These are phyloP conservation scores for Eremothecium sinecaudum DNA, from an alignment of 1,139 yeast species.

Conservation along the genomic window DNA sequence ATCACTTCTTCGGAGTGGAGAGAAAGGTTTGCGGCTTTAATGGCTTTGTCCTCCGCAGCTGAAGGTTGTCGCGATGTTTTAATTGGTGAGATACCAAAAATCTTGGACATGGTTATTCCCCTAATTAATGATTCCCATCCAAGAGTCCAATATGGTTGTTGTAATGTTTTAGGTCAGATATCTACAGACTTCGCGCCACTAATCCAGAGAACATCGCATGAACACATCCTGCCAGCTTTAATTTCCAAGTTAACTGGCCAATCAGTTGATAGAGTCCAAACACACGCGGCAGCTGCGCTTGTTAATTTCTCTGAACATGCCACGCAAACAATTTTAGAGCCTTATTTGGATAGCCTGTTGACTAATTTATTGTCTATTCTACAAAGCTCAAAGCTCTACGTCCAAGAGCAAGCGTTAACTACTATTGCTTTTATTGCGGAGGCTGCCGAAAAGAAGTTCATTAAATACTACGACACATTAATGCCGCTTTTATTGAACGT, in stretches of 20 bases:
- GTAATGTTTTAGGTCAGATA: conserved; percentile 94
- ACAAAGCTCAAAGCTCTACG: conserved; percentile 81
- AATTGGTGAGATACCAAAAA: conserved; percentile 69
- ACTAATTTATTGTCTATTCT: conserved; percentile 64
- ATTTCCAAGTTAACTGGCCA: conserved; percentile 65
- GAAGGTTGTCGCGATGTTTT: conserved; percentile 93
- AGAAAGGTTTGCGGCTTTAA: conserved; percentile 91
- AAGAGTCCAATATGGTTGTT: conserved; percentile 93
- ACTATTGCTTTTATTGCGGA: conserved; percentile 97
- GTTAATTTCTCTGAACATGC: conserved; percentile 94
- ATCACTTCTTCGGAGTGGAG: conserved; percentile 72
- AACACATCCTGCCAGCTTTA: conserved; percentile 74
- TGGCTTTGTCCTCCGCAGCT: conserved; percentile 95
- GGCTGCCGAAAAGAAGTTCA: conserved; percentile 86
- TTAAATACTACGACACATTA: conserved; percentile 85
- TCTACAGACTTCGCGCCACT: conserved; percentile 94
- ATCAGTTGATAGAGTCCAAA: conserved; percentile 84
- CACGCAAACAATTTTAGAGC: conserved; percentile 75
- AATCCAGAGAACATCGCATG: conserved; percentile 74
- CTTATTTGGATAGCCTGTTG: conserved; percentile 74
- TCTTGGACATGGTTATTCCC: conserved; percentile 78
- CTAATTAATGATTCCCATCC: conserved; percentile 74
- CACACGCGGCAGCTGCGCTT: conserved; percentile 97
- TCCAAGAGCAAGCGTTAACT: conserved; percentile 93
- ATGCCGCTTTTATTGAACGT: conserved; percentile 86